Evolutionary conservation across 2,329 filamentous ascomycete species (phyloP), one percentile per base, ranked within the genome.

Genomic region (Diplodia sapinea): DNA sequence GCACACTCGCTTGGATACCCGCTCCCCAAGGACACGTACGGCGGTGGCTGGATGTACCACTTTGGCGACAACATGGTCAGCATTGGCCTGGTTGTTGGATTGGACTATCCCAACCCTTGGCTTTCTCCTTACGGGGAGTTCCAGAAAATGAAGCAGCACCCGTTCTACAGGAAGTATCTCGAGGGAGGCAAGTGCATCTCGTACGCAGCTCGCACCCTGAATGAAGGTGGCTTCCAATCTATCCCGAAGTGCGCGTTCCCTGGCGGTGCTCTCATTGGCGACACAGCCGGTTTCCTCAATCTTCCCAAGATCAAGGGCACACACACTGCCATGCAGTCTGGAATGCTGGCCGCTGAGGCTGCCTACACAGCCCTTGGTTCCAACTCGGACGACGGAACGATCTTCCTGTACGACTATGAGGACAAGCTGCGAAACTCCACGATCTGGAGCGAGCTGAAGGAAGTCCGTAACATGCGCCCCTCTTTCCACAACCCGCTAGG

Each of bases 271-370:
- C 84, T 99, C 54, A 96, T 99, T 72, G 95, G 95, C 66, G 95
- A 99, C 80, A 96, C 94, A 20, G 95, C 95, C 33, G 95, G 95
- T 5, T 97, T 99, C 76, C 86, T 99, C 79, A 99, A 99, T 76
- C 91, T 99, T 17, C 95, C 95, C 71, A 99, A 99, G 83, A 92
- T 99, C 80, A 99, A 99, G 83, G 95, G 95, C 68, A 97, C 94
- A 0, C 95, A 99, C 80, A 97, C 95, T 57, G 93, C 95, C 64
- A 98, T 99, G 93, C 93, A 94, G 76, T 96, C 92, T 1, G 95
- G 94, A 70, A 98, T 99, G 91, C 85, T 99, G 62, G 95, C 95
- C 6, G 95, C 94, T 51, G 93, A 98, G 81, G 92, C 95, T 36
- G 88, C 94, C 2, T 98, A 89, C 85, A 85, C 86, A 31, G 95